Evolutionary conservation across 257 asterid species (phyloP).

Genomic region (Lantana camara): DNA sequence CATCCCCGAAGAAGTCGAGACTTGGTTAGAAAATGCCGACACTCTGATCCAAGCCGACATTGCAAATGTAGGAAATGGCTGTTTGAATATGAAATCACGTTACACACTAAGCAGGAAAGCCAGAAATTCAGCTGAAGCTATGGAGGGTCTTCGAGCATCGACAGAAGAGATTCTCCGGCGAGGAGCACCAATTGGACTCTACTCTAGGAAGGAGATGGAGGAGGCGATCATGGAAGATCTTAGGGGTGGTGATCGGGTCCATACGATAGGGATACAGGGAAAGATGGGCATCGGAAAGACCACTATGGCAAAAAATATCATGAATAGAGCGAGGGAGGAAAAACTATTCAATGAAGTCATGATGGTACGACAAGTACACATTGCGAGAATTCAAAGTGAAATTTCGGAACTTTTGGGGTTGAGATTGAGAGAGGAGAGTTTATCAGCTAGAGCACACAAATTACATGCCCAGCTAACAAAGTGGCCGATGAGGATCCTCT

Average conservation of each 20-base stretch:
- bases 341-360: conserved; percentile 14
- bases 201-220: conserved; percentile 9
- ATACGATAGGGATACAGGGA: conserved; percentile 7
- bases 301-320: not conserved
- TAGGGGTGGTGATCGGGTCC: not conserved
- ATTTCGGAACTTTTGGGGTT: not conserved
- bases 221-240: not conserved
- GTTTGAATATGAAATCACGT: not conserved
- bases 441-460: not conserved
- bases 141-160: conserved; percentile 4
- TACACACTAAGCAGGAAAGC: not conserved
- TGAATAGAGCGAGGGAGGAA: not conserved
- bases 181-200: not conserved
- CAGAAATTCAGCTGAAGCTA: not conserved
- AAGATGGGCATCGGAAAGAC: conserved; percentile 14
- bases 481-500: conserved; percentile 11
- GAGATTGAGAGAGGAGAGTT: not conserved
- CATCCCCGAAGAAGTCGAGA: not conserved
- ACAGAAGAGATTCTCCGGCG: not conserved
- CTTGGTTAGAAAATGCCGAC: conserved; percentile 12
- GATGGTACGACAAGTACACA: not conserved
- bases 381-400: conserved; percentile 3
- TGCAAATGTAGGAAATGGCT: not conserved
- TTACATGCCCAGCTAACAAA: not conserved
- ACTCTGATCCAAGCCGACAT: not conserved